Evolutionary conservation across 75 land plant genomes (phyloP), one percentile per base, ranked within the genome.

Genomic region (Gnetum montanum): DNA sequence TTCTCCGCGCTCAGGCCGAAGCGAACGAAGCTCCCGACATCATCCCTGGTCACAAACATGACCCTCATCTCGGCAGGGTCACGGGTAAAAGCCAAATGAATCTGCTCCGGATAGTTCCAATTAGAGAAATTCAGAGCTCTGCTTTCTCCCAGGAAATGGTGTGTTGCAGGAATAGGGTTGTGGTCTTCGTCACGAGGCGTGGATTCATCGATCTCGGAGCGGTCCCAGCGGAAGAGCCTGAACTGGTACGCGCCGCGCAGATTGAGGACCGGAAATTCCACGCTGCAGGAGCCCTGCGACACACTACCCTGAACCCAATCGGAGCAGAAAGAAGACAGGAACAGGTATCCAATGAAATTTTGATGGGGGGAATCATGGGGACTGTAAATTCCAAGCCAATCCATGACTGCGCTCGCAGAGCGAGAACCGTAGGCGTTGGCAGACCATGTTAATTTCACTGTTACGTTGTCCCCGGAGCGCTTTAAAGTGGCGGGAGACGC

Each of bases 321-420:
- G 18, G 71, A 54, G 46, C 62, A 65, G 3, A 41, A 41, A 8
- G 83, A 67, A 7, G 75, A 71, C 31, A 90, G 76, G 57, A 79
- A 66, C 38, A 75, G n/a, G 68, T 86, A 90, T 12, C 96, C 96
- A 36, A 90, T 80, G 68, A 83, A 86, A 54, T 83, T 20, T 13
- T 65, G 24, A 56, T 86, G 61, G 33, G 49, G 0, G 11, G 88
- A 87, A 46, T 70, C 56, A 1, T 88, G 70, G 0, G 96, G 96
- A 0, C 77, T 71, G 77, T 90, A 90, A 61, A 90, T 73, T n/a
- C 96, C 96, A 26, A 90, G 61, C 92, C 91, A 90, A 69, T 90
- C 85, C 29, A 79, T 65, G 11, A 44, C n/a, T 8, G 75, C 69
- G 0, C 93, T 15, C 3, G 43, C 3, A 41, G 43, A 1, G 43